A percentile compares a stretch with the other conserved stretches of the same genome.
phyloP scores from a whole-genome alignment of 805 yeast genomes.

The Tetrapisispora iriomotensis region DNA sequence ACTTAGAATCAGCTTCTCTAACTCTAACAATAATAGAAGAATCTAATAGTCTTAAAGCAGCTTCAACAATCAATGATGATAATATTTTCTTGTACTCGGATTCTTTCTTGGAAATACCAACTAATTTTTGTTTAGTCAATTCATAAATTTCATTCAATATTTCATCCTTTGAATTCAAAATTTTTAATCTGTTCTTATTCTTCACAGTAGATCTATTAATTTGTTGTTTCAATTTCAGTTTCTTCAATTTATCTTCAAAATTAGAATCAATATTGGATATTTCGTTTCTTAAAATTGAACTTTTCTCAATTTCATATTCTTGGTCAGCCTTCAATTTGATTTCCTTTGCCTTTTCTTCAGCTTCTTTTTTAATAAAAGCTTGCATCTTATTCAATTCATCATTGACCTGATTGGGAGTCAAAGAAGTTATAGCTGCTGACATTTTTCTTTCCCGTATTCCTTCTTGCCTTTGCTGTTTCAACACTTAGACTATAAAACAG shows the following conservation, averaged over 20 bases:
- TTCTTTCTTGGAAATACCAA: constrained; percentile 42
- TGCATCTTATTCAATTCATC: constrained; percentile 97
- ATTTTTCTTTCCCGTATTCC: too few species aligned
- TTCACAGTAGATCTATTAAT: constrained; percentile 91
- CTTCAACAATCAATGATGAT: constrained; percentile 72
- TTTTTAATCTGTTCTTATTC: constrained; percentile 88
- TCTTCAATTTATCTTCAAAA: constrained; percentile 77
- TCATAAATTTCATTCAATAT: constrained; percentile 67
- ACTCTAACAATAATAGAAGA: constrained; percentile 52
- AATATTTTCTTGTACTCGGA: constrained; percentile 61
- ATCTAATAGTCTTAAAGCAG: constrained; percentile 64
- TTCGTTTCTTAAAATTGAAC: constrained; percentile 87
- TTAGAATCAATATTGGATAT: constrained; percentile 75
- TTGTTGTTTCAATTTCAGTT: constrained; percentile 87
- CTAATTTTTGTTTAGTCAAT: constrained; percentile 54
- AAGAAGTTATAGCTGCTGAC: constrained; percentile 30
- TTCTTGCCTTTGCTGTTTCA: too few species aligned
- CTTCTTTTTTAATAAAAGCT: constrained; percentile 97
- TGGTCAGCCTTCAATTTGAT: constrained; percentile 93
- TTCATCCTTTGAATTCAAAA: constrained; percentile 77
- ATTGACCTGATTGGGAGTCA: constrained; percentile 55
- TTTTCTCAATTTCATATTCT: constrained; percentile 96
- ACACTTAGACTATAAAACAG: too few species aligned
- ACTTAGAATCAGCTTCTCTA: constrained; percentile 27
- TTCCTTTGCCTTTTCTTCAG: constrained; percentile 97